A percentile compares a stretch with the other conserved stretches of the same genome.
Evolutionary conservation across 2,329 filamentous ascomycete species (phyloP).

Genomic region (Curvularia eragrostidis): DNA sequence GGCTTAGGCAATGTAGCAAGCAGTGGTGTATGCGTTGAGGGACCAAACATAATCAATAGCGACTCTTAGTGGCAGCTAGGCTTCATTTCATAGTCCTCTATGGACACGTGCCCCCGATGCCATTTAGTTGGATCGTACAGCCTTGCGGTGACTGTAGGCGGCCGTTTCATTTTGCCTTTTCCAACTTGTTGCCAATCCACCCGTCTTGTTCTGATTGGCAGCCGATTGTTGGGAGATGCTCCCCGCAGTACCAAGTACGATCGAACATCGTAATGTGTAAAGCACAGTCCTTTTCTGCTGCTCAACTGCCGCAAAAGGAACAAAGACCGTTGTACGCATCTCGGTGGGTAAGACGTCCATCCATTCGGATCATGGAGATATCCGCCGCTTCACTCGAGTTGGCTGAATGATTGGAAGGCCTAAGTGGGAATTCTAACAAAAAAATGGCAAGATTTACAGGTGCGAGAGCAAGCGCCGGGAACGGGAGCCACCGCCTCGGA

Average conservation of each 20-base stretch:
- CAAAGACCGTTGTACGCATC: conserved; percentile 14
- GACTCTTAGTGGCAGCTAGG: conserved; percentile 11
- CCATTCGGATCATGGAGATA: conserved; percentile 4
- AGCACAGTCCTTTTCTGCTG: conserved; percentile 15
- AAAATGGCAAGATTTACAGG: conserved; percentile 1
- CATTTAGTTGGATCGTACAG: neutral
- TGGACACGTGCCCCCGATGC: conserved; percentile 4
- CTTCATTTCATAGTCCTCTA: conserved; percentile 2
- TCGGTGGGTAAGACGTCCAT: conserved; percentile 14
- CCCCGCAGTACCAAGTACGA: conserved; percentile 25
- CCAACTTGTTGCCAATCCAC: conserved; percentile 4
- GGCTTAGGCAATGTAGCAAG: neutral
- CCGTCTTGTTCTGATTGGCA: conserved; percentile 7
- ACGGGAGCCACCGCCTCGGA: conserved; percentile 10
- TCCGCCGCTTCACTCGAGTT: conserved; percentile 6
- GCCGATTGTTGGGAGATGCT: conserved; percentile 23
- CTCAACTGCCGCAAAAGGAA: conserved; percentile 17
- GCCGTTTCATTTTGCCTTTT: conserved; percentile 3
- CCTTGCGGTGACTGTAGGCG: neutral
- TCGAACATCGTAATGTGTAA: neutral
- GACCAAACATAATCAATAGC: conserved; percentile 13
- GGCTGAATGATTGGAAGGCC: conserved; percentile 12
- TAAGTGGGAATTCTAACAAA: conserved; percentile 1
- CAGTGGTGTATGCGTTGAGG: conserved; percentile 5
- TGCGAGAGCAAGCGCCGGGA: conserved; percentile 14